Base-by-base conservation (phyloP, 768 basidiomycete species). In the Lactarius tabidus region DNA sequence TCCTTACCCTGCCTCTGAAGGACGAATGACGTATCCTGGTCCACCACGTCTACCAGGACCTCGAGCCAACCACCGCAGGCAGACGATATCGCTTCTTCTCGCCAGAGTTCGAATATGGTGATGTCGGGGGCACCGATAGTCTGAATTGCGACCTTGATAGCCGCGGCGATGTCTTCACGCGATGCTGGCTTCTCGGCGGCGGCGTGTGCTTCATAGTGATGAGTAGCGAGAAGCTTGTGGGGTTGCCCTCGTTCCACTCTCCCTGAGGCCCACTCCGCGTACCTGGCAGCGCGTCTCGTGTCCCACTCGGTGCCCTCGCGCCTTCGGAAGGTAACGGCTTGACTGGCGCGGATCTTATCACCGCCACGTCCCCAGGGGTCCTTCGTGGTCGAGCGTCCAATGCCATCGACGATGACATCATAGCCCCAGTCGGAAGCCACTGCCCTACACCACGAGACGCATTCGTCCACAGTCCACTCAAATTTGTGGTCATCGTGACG, bases 401-500 rank as follows among this genome's bases (percentile, higher is more conserved):
- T 79, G 5, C 83, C 82, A 6, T 80, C 76, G 14, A 84, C 72
- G 31, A 85, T 79, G 12, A 91, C 85, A 1, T 77, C 77, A 68
- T 94, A 94, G 0, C 89, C 90, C 89, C 89, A 94, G 56, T 84
- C 80, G 5, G 71, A 72, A 0, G 88, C 90, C 2, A 76, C 77
- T 0, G 70, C 72, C 14, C 75, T 67, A 71, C 91, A 93, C 85
- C 88, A 90, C 18, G 68, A 69, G 23, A 72, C 70, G 72, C 93
- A 96, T 71, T 95, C 93, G 2, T 84, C 83, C 0, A 75, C 72
- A 0, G 91, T 94, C 89, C 90, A 95, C 74, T 96, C 93, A 67
- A 95, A 93, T 70, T 93, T 89, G 75, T 96, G 93, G 69, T 95
- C 93, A 28, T 75, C 64, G 72, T 95, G 91, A 26, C 93, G 81